Conservation (phyloP, 495 filamentous ascomycete genomes). For the Jackrogersella minutella region DNA sequence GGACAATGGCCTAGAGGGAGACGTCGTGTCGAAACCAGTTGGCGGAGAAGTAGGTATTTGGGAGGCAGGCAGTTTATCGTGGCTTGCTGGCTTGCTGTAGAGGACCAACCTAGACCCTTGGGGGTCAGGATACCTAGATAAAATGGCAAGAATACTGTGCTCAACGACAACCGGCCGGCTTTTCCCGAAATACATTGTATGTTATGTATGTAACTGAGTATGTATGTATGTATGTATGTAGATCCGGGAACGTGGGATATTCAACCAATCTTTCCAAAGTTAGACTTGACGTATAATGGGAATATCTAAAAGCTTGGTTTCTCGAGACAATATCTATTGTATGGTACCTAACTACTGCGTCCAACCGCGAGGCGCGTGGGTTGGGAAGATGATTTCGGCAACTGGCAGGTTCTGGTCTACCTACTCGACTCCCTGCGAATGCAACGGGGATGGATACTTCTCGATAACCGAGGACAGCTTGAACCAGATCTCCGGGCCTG, state of each 20-base stretch:
- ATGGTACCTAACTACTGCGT: too few species aligned
- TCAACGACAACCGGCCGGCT: conserved; percentile 7
- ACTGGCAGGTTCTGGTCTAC: background rate
- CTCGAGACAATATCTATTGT: too few species aligned
- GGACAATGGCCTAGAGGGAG: background rate
- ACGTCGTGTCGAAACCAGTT: background rate
- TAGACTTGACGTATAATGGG: background rate
- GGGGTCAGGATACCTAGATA: background rate
- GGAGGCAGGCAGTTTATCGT: background rate
- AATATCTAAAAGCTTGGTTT: background rate
- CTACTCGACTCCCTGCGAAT: background rate
- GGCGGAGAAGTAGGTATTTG: background rate
- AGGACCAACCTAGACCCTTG: background rate
- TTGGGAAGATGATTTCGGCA: background rate
- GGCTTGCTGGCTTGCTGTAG: conserved; percentile 2
- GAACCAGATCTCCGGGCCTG: conserved; percentile 47
- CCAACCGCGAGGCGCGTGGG: background rate
- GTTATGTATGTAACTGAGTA: too few species aligned
- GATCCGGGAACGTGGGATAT: background rate
- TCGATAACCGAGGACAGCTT: conserved; percentile 44
- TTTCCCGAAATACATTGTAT: conserved; percentile 19
- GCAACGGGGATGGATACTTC: conserved; percentile 9
- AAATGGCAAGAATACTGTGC: background rate
- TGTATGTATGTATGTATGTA: too few species aligned
- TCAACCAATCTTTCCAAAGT: too few species aligned